Conservation (phyloP, 164 flowering plant species). For the Cinnamomum chago region DNA sequence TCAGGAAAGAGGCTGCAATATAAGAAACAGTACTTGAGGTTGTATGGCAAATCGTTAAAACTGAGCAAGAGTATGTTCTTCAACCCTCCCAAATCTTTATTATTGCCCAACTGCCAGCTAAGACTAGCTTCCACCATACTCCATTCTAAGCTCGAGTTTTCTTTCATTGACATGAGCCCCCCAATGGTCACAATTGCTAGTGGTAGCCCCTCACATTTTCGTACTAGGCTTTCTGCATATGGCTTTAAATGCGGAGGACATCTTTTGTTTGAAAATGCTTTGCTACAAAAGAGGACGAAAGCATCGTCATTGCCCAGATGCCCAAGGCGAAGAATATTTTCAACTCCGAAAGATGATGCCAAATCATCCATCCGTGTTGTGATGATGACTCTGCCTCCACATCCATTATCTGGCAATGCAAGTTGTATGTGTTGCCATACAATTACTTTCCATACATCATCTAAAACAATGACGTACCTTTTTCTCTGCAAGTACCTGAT, state of each 20-base stretch:
- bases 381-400: constrained; percentile 29
- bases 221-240: constrained; percentile 2
- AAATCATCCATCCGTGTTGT: constrained; percentile 28
- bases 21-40: constrained; percentile 21
- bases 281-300: constrained; percentile 5
- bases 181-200: constrained; percentile 21
- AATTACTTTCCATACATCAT: constrained; percentile 34
- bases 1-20: constrained; percentile 21
- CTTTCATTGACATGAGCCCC: constrained; percentile 7
- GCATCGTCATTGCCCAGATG: not conserved
- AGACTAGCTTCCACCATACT: constrained; percentile 3
- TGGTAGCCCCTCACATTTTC: constrained; percentile 24
- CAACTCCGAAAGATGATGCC: constrained; percentile 12
- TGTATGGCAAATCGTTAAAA: constrained; percentile 12
- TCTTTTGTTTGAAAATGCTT: constrained; percentile 1
- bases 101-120: constrained; percentile 12
- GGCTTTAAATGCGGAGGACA: constrained; percentile 1
- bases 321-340: not conserved
- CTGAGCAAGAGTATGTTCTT: constrained; percentile 10
- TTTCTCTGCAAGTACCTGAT: not conserved
- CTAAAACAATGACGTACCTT: constrained; percentile 36
- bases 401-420: constrained; percentile 1
- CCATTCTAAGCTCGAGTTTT: constrained; percentile 10
- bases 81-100: not conserved
- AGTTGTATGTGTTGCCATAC: not conserved